Percentiles rank a stretch among this genome's conserved stretches.
These are phyloP conservation scores for Spathaspora passalidarum DNA, from an alignment of 805 yeast genomes.

Conservation along the genomic window DNA sequence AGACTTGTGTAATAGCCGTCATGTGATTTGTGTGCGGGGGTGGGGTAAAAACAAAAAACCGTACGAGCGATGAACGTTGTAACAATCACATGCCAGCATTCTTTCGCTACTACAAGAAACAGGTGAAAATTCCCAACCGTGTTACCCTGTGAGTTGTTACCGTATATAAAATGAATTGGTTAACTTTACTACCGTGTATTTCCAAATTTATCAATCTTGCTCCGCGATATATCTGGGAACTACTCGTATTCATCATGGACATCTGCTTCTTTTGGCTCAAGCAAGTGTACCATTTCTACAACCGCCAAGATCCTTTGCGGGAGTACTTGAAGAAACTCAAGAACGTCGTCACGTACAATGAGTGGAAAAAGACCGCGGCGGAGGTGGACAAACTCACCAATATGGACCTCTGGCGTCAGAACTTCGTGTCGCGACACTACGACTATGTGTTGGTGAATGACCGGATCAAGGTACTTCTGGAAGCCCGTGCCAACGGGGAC, in stretches of 20 bases:
- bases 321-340: slow-evolving; percentile 49
- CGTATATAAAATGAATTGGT: background rate
- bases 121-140: too few species aligned
- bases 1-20: too few species aligned
- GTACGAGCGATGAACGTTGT: too few species aligned
- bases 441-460: slow-evolving; percentile 82
- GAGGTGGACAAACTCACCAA: slow-evolving; percentile 49
- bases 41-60: too few species aligned
- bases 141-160: too few species aligned
- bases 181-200: background rate
- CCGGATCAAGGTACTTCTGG: slow-evolving; percentile 57
- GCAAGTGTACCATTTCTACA: slow-evolving; percentile 31
- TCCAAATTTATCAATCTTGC: slow-evolving; percentile 26
- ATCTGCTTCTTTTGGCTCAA: slow-evolving; percentile 47
- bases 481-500: slow-evolving; percentile 61
- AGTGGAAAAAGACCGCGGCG: slow-evolving; percentile 59
- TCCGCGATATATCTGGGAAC: slow-evolving; percentile 39
- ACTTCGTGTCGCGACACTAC: slow-evolving; percentile 75
- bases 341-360: slow-evolving; percentile 56
- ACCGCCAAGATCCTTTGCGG: slow-evolving; percentile 42
- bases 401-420: slow-evolving; percentile 67
- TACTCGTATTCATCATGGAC: slow-evolving; percentile 43
- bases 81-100: too few species aligned
- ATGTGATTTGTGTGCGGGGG: too few species aligned
- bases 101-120: too few species aligned